Conservation (phyloP, 2,329 filamentous ascomycete genomes). For the Colletotrichum tropicale region DNA sequence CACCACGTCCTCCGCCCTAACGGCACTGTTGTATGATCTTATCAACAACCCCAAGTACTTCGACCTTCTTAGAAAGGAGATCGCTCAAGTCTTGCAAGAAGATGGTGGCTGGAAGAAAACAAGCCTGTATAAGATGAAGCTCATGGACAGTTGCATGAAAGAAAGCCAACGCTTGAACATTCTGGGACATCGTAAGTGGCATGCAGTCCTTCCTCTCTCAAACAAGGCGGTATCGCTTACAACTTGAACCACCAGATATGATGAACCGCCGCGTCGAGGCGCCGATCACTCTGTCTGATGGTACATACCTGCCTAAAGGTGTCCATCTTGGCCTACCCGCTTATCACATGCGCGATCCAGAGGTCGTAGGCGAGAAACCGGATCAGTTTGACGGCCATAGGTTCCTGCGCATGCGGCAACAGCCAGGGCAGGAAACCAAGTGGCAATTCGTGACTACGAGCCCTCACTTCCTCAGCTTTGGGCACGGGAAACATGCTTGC, state of each 20-base stretch:
- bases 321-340: background rate
- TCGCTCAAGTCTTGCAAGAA: background rate
- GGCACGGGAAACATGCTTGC: background rate
- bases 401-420: background rate
- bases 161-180: background rate
- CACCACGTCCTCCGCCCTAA: background rate
- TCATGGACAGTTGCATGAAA: background rate
- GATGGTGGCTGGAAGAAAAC: background rate
- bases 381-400: background rate
- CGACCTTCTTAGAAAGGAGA: background rate
- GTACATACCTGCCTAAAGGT: background rate
- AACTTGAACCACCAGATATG: background rate
- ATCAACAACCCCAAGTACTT: background rate
- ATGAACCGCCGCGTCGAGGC: background rate
- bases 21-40: background rate
- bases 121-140: background rate
- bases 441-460: background rate
- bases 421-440: background rate
- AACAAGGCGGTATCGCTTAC: accelerated
- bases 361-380: background rate
- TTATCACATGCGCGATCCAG: background rate
- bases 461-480: background rate
- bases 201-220: background rate
- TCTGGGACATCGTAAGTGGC: background rate
- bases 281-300: background rate